A percentile compares a stretch with the other conserved stretches of the same genome.
phyloP scores from a whole-genome alignment of 768 basidiomycete genomes.

The Russula dissimulans region DNA sequence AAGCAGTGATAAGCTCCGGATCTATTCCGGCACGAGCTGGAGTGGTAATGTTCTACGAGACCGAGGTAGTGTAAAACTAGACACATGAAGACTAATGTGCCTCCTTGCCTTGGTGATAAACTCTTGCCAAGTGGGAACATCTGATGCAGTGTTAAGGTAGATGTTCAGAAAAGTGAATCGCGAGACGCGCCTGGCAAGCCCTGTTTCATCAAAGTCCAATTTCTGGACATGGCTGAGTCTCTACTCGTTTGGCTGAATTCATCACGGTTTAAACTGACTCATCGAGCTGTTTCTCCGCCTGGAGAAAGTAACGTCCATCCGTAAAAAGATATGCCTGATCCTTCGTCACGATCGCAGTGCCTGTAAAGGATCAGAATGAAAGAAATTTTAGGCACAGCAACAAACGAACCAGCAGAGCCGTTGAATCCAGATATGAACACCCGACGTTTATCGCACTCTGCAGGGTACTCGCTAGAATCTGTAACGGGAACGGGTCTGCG shows the following conservation, averaged over 20 bases:
- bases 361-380: constrained; percentile 28
- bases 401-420: constrained; percentile 76
- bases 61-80: neutral
- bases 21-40: constrained; percentile 74
- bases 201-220: constrained; percentile 92
- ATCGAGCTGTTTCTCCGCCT: constrained; percentile 86
- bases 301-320: constrained; percentile 91
- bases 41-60: constrained; percentile 46
- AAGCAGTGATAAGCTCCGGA: constrained; percentile 59
- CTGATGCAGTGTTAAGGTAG: constrained; percentile 30
- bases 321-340: constrained; percentile 80
- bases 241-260: neutral
- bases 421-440: constrained; percentile 90
- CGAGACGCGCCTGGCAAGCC: constrained; percentile 59
- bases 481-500: neutral
- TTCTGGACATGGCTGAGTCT: constrained; percentile 33
- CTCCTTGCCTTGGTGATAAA: constrained; percentile 58
- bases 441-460: constrained; percentile 73
- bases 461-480: constrained; percentile 89
- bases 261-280: constrained; percentile 35
- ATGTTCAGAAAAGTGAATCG: constrained; percentile 10
- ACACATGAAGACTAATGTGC: neutral
- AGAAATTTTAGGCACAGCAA: neutral
- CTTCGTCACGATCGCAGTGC: constrained; percentile 67
- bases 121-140: constrained; percentile 87